A percentile compares a stretch with the other conserved stretches of the same genome.
phyloP scores from a whole-genome alignment of 2,329 filamentous ascomycete species.

The Calonectria pteridis region DNA sequence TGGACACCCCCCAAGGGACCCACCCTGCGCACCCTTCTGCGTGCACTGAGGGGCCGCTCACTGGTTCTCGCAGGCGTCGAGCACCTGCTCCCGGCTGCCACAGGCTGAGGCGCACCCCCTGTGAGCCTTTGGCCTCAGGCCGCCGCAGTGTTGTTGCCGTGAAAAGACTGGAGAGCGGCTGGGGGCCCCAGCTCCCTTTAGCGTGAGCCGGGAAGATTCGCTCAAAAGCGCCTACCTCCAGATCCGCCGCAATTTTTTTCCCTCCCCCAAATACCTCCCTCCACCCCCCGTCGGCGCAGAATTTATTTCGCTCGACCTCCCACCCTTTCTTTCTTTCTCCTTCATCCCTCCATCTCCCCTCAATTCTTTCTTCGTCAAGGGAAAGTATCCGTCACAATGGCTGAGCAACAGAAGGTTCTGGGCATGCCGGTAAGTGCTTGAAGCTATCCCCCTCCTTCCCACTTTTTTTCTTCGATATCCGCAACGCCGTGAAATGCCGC shows the following conservation, averaged over 20 bases:
- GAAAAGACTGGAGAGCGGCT: constrained; percentile 43
- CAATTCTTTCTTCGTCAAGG: constrained; percentile 67
- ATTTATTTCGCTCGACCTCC: constrained; percentile 58
- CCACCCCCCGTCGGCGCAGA: constrained; percentile 57
- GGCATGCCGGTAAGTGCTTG: constrained; percentile 74
- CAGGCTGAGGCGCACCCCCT: constrained; percentile 31
- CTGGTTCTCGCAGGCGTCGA: constrained; percentile 4
- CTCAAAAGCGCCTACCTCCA: constrained; percentile 61
- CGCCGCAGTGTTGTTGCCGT: constrained; percentile 50
- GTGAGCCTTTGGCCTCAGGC: constrained; percentile 49
- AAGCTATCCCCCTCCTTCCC: constrained; percentile 1
- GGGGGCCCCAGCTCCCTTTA: constrained; percentile 48
- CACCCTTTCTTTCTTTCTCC: constrained; percentile 58
- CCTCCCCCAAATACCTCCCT: constrained; percentile 55
- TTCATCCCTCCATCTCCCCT: constrained; percentile 70
- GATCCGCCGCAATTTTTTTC: constrained; percentile 66
- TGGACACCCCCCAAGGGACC: constrained; percentile 22
- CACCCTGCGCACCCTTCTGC: constrained; percentile 32
- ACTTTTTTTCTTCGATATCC: not conserved
- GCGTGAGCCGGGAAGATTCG: constrained; percentile 65
- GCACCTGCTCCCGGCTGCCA: constrained; percentile 34
- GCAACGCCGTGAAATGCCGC: constrained; percentile 46
- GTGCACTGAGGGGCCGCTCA: constrained; percentile 33
- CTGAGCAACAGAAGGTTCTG: constrained; percentile 68
- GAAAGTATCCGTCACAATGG: constrained; percentile 65